phyloP scores from a whole-genome alignment of 2,329 filamentous ascomycete species.

The Endothia cerciana region DNA sequence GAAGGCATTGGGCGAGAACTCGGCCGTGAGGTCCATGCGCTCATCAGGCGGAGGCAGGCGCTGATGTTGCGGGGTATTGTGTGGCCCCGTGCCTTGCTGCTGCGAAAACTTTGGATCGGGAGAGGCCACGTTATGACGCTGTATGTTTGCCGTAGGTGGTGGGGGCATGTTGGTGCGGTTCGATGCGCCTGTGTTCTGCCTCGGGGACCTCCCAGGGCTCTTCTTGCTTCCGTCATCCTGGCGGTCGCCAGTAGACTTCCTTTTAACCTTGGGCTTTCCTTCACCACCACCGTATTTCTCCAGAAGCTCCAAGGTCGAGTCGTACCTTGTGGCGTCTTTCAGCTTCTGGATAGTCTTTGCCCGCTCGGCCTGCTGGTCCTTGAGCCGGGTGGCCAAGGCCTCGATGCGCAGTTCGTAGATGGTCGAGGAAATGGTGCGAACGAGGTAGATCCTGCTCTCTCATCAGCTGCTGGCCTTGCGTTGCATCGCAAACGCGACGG shows the following conservation, averaged over 20 bases:
- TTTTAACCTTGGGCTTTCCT: slow-evolving; percentile 45
- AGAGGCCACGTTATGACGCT: slow-evolving; percentile 40
- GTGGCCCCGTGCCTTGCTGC: slow-evolving; percentile 18
- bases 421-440: slow-evolving; percentile 66
- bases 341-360: slow-evolving; percentile 89
- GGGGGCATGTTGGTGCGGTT: slow-evolving; percentile 56
- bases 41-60: slow-evolving; percentile 32
- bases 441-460: slow-evolving; percentile 65
- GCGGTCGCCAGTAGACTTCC: slow-evolving; percentile 33
- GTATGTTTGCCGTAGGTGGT: slow-evolving; percentile 68
- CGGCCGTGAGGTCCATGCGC: slow-evolving; percentile 53
- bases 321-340: slow-evolving; percentile 93
- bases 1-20: slow-evolving; percentile 78
- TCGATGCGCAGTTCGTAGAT: slow-evolving; percentile 85
- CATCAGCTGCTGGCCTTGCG: background rate
- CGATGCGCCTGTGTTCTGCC: slow-evolving; percentile 33
- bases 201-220: slow-evolving; percentile 15
- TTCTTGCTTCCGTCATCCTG: slow-evolving; percentile 30
- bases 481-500: too few relatives aligned
- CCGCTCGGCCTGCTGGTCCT: slow-evolving; percentile 77
- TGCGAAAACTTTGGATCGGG: slow-evolving; percentile 35
- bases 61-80: slow-evolving; percentile 27
- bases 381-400: slow-evolving; percentile 68
- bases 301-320: slow-evolving; percentile 88
- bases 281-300: slow-evolving; percentile 87